phyloP scores from a whole-genome alignment of 345 rosid species.

The Populus deltoides region DNA sequence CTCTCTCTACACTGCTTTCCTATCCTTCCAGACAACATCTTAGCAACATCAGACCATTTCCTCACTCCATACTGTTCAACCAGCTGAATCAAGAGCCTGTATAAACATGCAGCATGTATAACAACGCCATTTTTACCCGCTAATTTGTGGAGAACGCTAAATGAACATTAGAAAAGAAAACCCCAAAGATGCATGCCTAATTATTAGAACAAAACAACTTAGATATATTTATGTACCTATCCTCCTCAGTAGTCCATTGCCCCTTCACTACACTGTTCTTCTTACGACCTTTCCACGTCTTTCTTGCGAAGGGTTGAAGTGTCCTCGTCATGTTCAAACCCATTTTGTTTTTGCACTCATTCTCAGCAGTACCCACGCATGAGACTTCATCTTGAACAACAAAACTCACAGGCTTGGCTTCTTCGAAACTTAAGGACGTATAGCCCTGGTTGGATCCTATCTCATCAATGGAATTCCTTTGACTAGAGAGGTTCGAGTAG shows the following conservation, averaged over 20 bases:
- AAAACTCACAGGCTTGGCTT: conserved; percentile 42
- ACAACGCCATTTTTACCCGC: neutral
- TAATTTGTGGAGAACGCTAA: neutral
- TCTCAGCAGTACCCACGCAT: conserved; percentile 35
- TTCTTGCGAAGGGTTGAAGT: conserved; percentile 32
- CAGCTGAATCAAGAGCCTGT: conserved; percentile 56
- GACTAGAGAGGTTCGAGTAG: neutral
- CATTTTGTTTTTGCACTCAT: neutral
- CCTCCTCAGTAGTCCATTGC: conserved; percentile 90
- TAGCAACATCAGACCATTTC: conserved; percentile 86
- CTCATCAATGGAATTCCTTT: conserved; percentile 22
- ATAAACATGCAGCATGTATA: neutral
- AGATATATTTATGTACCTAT: conserved; percentile 44
- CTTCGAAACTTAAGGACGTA: conserved; percentile 39
- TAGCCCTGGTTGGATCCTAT: conserved; percentile 34
- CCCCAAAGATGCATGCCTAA: neutral
- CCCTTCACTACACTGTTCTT: conserved; percentile 71
- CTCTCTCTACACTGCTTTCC: conserved; percentile 98
- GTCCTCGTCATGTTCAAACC: conserved; percentile 20
- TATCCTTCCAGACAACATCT: conserved; percentile 72
- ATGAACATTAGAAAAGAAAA: neutral
- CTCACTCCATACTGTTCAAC: conserved; percentile 66
- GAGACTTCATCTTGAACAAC: conserved; percentile 60
- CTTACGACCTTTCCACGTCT: conserved; percentile 46
- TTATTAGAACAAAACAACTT: neutral